Evolutionary conservation across 2,329 filamentous ascomycete genomes (phyloP).

Genomic region (Chalaropsis ovoidea): DNA sequence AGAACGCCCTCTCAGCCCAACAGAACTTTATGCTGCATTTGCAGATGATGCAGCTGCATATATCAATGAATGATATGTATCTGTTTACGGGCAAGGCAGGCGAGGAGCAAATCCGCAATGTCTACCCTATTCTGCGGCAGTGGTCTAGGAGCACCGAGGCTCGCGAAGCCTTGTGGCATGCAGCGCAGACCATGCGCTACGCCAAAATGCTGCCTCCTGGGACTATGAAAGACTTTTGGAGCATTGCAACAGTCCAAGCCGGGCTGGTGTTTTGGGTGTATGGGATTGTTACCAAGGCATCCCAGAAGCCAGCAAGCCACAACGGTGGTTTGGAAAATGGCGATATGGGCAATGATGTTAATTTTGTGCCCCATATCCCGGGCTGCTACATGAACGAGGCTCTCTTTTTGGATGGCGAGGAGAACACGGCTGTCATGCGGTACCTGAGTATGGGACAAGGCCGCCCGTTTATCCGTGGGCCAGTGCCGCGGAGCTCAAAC

Average conservation of each 20-base stretch:
- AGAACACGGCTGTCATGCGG: conserved; percentile 44
- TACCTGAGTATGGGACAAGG: conserved; percentile 50
- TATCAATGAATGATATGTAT: conserved; percentile 55
- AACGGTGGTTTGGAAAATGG: background rate
- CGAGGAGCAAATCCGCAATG: conserved; percentile 51
- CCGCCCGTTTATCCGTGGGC: conserved; percentile 40
- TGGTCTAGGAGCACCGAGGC: conserved; percentile 49
- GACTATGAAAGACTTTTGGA: conserved; percentile 54
- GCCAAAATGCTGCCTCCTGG: conserved; percentile 46
- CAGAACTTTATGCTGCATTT: conserved; percentile 44
- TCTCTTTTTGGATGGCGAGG: conserved; percentile 48
- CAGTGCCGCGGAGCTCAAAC: background rate
- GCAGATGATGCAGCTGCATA: conserved; percentile 53
- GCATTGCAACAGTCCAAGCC: conserved; percentile 59
- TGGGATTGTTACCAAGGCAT: conserved; percentile 44
- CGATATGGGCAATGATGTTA: conserved; percentile 25
- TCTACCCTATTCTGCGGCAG: conserved; percentile 48
- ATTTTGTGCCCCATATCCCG: conserved; percentile 23
- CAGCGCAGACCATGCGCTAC: conserved; percentile 54
- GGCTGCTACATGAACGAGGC: conserved; percentile 33
- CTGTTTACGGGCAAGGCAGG: conserved; percentile 58
- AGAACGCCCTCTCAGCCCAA: conserved; percentile 35
- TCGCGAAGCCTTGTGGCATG: conserved; percentile 55
- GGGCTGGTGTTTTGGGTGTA: conserved; percentile 60
- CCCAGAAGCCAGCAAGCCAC: conserved; percentile 28